Evolutionary conservation across 1,139 yeast species (phyloP), one percentile per base, ranked within the genome.

Genomic region (Candida albicans): DNA sequence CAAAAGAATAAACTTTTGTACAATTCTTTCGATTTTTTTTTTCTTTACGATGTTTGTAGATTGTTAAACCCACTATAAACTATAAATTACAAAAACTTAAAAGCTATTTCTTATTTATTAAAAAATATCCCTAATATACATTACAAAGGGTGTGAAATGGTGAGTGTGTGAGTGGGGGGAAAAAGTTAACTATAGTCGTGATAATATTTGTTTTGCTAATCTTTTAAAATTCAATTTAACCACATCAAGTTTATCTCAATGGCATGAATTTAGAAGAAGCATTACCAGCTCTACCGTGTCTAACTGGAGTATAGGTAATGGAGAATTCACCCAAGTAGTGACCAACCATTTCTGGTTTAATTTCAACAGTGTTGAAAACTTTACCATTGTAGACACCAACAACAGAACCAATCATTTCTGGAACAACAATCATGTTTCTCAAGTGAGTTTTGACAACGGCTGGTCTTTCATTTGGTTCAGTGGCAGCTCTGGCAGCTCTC

Each of bases 311-410:
- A 84, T 95, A 95, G 68, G 99, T 81, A 79, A 95, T 93, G 70
- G 99, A 93, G 88, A 95, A 93, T 82, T 95, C 99, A 81, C 97
- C 99, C 70, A 95, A 88, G 95, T 95, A 95, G 87, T 91, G 96
- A 73, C 99, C 99, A 72, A 91, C 91, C 99, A 95, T 93, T 82
- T 95, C 99, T 68, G 99, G 97, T 77, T 82, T 90, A 78, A 95
- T 80, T 78, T 95, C 99, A 75, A 93, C 97, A 68, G 87, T 88
- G 96, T 91, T 93, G 95, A 95, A 95, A 65, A 82, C 90, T 84
- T 95, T 95, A 82, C 99, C 99, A 84, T 95, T 95, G 96, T 95
- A 93, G 66, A 95, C 88, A 79, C 98, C 98, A 64, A 95, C 84
- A 62, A 91, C 96, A 54, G 97, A 89, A 70, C 99, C 99, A 68